These are phyloP conservation scores for Tieghemostelium lacteum DNA, from an alignment of 78 protist genomes.

Conservation along the genomic window DNA sequence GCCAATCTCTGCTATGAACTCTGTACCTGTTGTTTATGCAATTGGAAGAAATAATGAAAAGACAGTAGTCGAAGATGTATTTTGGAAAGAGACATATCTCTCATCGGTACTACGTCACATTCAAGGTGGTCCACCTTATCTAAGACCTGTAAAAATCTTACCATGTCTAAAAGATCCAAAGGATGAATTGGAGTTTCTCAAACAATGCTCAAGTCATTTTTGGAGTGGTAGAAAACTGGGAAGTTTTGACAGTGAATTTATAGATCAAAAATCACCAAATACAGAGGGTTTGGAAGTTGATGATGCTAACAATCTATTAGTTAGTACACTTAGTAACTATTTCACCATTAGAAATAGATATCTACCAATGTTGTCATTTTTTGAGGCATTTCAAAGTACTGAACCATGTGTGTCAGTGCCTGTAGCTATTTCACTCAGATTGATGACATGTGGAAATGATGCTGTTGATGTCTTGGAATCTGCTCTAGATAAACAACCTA, in stretches of 20 bases:
- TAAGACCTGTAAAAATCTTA: conserved; percentile 46
- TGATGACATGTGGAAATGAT: not conserved
- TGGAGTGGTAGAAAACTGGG: conserved; percentile 76
- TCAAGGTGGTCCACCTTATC: conserved; percentile 23
- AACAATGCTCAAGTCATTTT: conserved; percentile 34
- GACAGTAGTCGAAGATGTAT: conserved; percentile 45
- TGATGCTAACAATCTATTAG: conserved; percentile 65
- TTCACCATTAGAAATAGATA: conserved; percentile 37
- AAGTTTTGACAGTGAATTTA: conserved; percentile 38
- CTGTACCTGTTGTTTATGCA: conserved; percentile 30
- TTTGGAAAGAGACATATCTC: conserved; percentile 53
- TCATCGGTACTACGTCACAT: conserved; percentile 35
- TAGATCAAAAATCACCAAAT: not conserved
- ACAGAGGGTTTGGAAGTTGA: conserved; percentile 31
- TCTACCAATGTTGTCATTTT: conserved; percentile 36
- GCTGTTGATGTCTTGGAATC: not conserved
- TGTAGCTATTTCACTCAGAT: conserved; percentile 16
- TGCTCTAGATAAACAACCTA: conserved; percentile 14
- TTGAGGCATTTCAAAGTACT: conserved; percentile 35
- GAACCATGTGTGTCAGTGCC: conserved; percentile 48
- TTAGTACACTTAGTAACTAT: conserved; percentile 16
- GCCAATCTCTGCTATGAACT: conserved; percentile 14
- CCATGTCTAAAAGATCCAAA: not conserved
- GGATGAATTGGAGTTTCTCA: conserved; percentile 31
- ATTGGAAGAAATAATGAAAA: conserved; percentile 28